phyloP scores from a whole-genome alignment of 2,329 filamentous ascomycete species.

The Sarocladium strictum region DNA sequence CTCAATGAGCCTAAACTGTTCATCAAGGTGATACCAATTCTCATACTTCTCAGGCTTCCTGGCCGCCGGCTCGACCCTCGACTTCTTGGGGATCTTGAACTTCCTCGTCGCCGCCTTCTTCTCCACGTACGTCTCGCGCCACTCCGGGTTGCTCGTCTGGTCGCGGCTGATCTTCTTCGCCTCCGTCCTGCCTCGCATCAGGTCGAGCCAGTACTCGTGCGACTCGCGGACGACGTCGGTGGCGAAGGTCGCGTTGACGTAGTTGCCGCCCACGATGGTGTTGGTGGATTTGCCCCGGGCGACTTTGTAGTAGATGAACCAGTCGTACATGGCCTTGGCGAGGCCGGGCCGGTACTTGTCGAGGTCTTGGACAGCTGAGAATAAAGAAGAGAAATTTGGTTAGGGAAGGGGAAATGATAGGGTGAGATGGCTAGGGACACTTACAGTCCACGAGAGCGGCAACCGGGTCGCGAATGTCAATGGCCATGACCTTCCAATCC shows the following conservation, averaged over 20 bases:
- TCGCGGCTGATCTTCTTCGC: slow-evolving; percentile 31
- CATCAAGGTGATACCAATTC: slow-evolving; percentile 31
- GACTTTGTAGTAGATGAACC: slow-evolving; percentile 37
- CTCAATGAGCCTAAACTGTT: slow-evolving; percentile 24
- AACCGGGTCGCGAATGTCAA: slow-evolving; percentile 33
- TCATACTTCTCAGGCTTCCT: slow-evolving; percentile 26
- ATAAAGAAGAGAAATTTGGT: too few species aligned
- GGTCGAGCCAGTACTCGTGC: slow-evolving; percentile 32
- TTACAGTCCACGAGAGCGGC: slow-evolving; percentile 27
- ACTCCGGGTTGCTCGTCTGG: slow-evolving; percentile 29
- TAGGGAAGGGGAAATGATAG: too few species aligned
- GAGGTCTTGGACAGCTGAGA: slow-evolving; percentile 30
- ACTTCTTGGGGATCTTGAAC: slow-evolving; percentile 25
- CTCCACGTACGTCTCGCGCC: slow-evolving; percentile 26
- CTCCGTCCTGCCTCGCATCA: slow-evolving; percentile 30
- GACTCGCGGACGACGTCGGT: slow-evolving; percentile 26
- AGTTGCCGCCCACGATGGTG: slow-evolving; percentile 29
- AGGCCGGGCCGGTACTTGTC: slow-evolving; percentile 32
- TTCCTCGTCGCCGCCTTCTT: slow-evolving; percentile 23
- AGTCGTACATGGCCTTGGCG: slow-evolving; percentile 27
- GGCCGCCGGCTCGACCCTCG: slow-evolving; percentile 23
- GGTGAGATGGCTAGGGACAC: not conserved
- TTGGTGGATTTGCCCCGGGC: slow-evolving; percentile 28
- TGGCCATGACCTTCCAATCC: slow-evolving; percentile 35
- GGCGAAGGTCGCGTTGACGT: slow-evolving; percentile 28